Base-by-base conservation (phyloP, 2,329 filamentous ascomycete genomes). In the Xylariaceae sp. region DNA sequence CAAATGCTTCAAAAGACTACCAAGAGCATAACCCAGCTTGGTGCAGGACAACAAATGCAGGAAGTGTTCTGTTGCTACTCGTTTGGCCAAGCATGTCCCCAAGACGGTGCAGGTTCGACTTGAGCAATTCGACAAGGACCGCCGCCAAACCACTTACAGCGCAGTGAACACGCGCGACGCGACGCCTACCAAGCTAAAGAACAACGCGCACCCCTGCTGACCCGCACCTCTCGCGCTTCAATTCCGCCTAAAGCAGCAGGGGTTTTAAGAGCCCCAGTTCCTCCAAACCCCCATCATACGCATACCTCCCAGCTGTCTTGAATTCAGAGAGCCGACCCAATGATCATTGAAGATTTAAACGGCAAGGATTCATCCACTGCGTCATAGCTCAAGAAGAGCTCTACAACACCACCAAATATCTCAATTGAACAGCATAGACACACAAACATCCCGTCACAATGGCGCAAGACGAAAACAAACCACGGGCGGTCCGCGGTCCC, bases 401-500 rank as follows among this genome's bases (percentile, higher is more conserved):
- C 22, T 28, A 28, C 22, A 28, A 28, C 22, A 7, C 7, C 22
- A 28, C 22, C 22, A 28, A 28, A 28, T 28, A 4, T 28, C 7
- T 7, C 22, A 28, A 28, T 28, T 28, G 22, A n/a, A 28, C 22
- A 28, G 22, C 22, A 4, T 9, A 38, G 4, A 31, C 18, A 31
- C n/a, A 34, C 45, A 48, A 46, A 42, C 51, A 34, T 43, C 16
- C 51, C 43, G 50, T 34, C 51, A 48, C 39, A 57, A 72, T 73
- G 63, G 66, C 65, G 36, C 65, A 65, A 63, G 62, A 70, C 56
- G 48, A 63, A 49, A 56, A 57, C 38, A 54, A 56, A 5, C 56
- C 53, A 18, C 62, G 53, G 14, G 42, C 48, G 28, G 60, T 63
- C 19, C 66, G 63, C 42, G 63, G 61, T 28, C 67, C 69, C 39